Evolutionary conservation across 306 rosid genomes (phyloP).

Genomic region (Cucurbita argyrosperma): DNA sequence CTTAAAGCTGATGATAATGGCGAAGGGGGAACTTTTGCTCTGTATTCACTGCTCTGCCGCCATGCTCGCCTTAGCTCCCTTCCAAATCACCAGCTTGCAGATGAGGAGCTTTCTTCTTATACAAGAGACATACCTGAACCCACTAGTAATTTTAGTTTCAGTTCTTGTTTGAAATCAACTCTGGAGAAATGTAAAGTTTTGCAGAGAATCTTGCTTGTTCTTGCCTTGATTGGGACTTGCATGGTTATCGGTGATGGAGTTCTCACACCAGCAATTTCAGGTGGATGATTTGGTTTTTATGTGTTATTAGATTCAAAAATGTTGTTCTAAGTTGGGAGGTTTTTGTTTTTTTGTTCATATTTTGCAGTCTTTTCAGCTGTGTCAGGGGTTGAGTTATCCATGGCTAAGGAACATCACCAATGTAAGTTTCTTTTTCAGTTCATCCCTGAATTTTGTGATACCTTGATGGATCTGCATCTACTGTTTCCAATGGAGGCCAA

Average conservation of each 20-base stretch:
- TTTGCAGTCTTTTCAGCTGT: constrained; percentile 88
- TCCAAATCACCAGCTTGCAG: constrained; percentile 84
- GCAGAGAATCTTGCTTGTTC: constrained; percentile 68
- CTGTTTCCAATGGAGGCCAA: not conserved
- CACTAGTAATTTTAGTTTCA: constrained; percentile 17
- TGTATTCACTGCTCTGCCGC: constrained; percentile 74
- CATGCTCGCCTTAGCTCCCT: constrained; percentile 73
- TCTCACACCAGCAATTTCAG: constrained; percentile 94
- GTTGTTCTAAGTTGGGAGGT: not conserved
- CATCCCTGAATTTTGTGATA: not conserved
- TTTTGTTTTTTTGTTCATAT: not conserved
- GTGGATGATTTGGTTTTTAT: constrained; percentile 6
- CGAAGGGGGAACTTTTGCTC: constrained; percentile 96
- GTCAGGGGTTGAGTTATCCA: constrained; percentile 86
- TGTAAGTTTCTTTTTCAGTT: constrained; percentile 34
- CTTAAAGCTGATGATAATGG: constrained; percentile 93
- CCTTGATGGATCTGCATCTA: not conserved
- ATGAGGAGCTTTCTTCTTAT: constrained; percentile 73
- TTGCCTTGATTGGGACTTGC: constrained; percentile 88
- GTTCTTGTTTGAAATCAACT: constrained; percentile 47
- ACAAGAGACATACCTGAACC: constrained; percentile 39
- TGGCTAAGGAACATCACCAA: constrained; percentile 70
- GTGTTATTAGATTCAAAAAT: not conserved
- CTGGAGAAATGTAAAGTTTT: constrained; percentile 66
- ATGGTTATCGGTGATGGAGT: constrained; percentile 99